A percentile compares a stretch with the other conserved stretches of the same genome.
phyloP scores from a whole-genome alignment of 768 basidiomycete species.

The Trametes villosa region DNA sequence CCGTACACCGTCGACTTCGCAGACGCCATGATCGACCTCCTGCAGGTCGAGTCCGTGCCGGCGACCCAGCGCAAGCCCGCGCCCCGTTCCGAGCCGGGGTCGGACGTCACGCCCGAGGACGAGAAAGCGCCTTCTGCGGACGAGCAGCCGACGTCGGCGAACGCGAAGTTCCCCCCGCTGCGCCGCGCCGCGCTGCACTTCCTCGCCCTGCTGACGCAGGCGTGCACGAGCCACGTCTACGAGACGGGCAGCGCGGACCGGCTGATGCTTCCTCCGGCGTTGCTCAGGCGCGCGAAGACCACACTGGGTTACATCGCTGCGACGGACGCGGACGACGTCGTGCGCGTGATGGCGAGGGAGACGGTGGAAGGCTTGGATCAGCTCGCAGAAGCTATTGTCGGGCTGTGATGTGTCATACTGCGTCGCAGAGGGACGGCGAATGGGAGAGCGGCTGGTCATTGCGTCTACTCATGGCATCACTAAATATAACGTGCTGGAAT shows the following conservation, averaged over 20 bases:
- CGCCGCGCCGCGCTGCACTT: conserved; percentile 89
- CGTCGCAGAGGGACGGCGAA: too few species aligned
- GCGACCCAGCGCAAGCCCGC: conserved; percentile 16
- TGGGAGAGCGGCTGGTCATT: background rate
- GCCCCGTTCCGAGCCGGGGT: conserved; percentile 3
- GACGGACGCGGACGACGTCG: conserved; percentile 74
- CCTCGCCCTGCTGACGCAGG: conserved; percentile 68
- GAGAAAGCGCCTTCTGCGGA: conserved; percentile 41
- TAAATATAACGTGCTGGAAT: background rate
- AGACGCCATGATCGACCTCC: conserved; percentile 73
- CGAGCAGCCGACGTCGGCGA: conserved; percentile 56
- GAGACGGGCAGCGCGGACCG: conserved; percentile 38
- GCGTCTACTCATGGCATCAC: background rate
- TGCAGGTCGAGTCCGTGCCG: conserved; percentile 63
- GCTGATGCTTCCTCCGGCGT: conserved; percentile 39
- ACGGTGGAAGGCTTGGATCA: conserved; percentile 57
- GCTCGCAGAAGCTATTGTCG: conserved; percentile 51
- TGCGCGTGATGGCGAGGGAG: conserved; percentile 79
- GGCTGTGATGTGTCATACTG: conserved; percentile 25
- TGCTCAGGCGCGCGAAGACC: conserved; percentile 54
- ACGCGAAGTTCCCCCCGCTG: conserved; percentile 76
- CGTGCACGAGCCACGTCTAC: conserved; percentile 55
- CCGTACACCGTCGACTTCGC: conserved; percentile 66
- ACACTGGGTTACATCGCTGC: conserved; percentile 71
- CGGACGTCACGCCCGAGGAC: conserved; percentile 3